These are phyloP conservation scores for Aspergillus eucalypticola DNA, from an alignment of 2,329 filamentous ascomycete species.

Conservation along the genomic window DNA sequence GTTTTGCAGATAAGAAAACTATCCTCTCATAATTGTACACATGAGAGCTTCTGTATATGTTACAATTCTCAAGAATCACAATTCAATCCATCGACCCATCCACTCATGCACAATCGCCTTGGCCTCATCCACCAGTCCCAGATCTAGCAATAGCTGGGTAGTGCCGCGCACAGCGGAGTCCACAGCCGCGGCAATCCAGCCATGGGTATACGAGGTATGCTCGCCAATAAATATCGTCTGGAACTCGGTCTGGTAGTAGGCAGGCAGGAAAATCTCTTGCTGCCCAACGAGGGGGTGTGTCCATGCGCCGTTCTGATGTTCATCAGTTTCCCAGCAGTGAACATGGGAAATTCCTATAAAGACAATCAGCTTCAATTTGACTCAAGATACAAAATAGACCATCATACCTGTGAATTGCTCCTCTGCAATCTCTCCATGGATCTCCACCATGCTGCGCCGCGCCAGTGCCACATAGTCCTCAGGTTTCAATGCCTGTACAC, in stretches of 20 bases:
- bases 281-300: conserved; percentile 61
- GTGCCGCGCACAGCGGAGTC: conserved; percentile 68
- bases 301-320: conserved; percentile 65
- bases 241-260: conserved; percentile 70
- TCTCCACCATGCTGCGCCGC: conserved; percentile 65
- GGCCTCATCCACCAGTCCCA: conserved; percentile 70
- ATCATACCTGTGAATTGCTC: conserved; percentile 57
- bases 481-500: conserved; percentile 23
- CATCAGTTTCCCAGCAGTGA: conserved; percentile 66
- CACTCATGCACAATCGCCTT: conserved; percentile 64
- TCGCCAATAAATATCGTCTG: conserved; percentile 70
- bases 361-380: no score
- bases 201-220: conserved; percentile 71
- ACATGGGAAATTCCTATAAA: conserved; percentile 54
- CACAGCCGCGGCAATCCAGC: conserved; percentile 57
- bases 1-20: no score
- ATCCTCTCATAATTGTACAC: no score
- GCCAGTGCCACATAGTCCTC: conserved; percentile 61
- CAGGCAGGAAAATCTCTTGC: conserved; percentile 68
- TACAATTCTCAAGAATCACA: no score
- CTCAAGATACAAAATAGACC: no score
- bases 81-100: conserved; percentile 67
- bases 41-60: no score
- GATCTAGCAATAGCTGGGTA: conserved; percentile 61
- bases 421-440: conserved; percentile 62